Percentiles rank a stretch among this genome's conserved stretches.
These are phyloP conservation scores for Penicillium robsamsonii DNA, from an alignment of 495 filamentous ascomycete genomes.

Conservation along the genomic window DNA sequence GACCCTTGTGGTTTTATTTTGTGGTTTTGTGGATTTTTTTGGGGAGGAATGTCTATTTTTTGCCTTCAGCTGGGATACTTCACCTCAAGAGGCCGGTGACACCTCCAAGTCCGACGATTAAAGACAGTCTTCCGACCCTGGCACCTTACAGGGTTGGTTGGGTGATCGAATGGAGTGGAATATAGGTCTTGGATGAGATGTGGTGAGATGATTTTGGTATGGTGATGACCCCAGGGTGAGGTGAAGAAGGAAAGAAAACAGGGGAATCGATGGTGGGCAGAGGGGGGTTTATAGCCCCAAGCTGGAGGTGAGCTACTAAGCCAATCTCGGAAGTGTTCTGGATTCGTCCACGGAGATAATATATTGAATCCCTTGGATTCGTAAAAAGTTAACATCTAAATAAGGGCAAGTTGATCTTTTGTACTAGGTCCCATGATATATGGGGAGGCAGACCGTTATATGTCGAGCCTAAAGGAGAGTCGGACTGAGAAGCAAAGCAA, in stretches of 20 bases:
- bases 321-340: neutral
- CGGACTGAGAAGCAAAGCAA: neutral
- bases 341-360: neutral
- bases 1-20: neutral
- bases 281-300: neutral
- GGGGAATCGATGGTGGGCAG: neutral
- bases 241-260: constrained; percentile 6
- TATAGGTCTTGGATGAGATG: neutral
- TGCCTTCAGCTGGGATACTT: neutral
- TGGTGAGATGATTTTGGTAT: neutral
- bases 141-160: neutral
- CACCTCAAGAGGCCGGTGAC: neutral
- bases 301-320: neutral
- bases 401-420: neutral
- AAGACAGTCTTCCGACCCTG: neutral
- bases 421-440: neutral
- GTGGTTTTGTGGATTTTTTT: neutral
- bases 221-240: neutral
- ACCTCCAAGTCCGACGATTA: constrained; percentile 2
- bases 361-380: neutral
- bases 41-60: constrained; percentile 2
- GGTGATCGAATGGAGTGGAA: neutral
- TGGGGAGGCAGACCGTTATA: neutral
- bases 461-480: neutral
- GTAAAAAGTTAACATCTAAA: neutral